Base-by-base conservation (phyloP, 768 basidiomycete species). In the Kwoniella dendrophila region DNA sequence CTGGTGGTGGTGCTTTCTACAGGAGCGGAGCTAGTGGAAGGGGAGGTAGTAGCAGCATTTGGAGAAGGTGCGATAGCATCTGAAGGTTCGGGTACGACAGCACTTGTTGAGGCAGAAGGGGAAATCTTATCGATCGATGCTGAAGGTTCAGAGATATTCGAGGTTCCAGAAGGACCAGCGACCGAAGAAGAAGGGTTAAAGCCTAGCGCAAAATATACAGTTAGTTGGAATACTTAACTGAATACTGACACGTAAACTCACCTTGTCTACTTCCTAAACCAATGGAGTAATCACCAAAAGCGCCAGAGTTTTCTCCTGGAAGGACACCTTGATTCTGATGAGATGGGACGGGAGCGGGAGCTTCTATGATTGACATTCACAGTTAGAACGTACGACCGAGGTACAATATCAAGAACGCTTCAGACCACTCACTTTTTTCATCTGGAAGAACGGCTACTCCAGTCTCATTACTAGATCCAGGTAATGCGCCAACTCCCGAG, bases 371-470 rank as follows among this genome's bases (percentile, higher is more conserved):
- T 40, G 29, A 24, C 36, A 27, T 27, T 49, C 33, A 54, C 58
- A 32, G 14, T 14, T 12, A 38, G 41, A 38, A n/a, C 36, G 4
- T n/a, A 5, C n/a, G 47, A 18, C 33, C 14, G 12, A 20, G 33
- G 12, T 4, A 11, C n/a, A 8, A 30, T 2, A 22, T 22, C 33
- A 49, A 8, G 18, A 34, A 6, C 6, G 14, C n/a, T n/a, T n/a
- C n/a, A n/a, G n/a, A 20, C 22, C n/a, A 57, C 70, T 65, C 53
- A 68, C 66, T 54, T 47, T 62, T 66, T 56, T 69, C 73, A 8
- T 70, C 70, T 1, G 74, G 74, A 12, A 72, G 61, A 27, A 77
- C 61, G 33, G 76, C 74, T 7, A 77, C 74, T 3, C 74, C 71
- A 16, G 62, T 57, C 53, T 73, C 76, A 32, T 59, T 58, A 30